These are phyloP conservation scores for Pueraria montana DNA, from an alignment of 306 rosid genomes.

Conservation along the genomic window DNA sequence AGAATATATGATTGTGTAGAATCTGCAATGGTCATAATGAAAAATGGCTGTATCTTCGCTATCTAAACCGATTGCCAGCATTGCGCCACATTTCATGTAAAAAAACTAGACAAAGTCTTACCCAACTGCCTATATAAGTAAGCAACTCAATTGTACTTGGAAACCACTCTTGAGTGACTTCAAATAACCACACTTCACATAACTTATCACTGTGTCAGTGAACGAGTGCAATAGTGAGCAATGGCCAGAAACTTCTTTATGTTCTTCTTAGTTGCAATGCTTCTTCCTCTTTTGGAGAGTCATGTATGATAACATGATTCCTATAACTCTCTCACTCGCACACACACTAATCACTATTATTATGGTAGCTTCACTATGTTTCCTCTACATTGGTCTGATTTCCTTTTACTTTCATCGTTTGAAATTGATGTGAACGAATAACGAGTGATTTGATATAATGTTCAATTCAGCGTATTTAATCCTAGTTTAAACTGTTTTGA, in stretches of 20 bases:
- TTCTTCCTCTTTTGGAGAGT: constrained; percentile 49
- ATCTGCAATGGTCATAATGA: constrained; percentile 4
- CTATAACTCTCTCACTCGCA: not conserved
- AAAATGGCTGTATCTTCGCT: not conserved
- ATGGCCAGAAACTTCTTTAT: constrained; percentile 49
- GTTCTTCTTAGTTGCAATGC: constrained; percentile 29
- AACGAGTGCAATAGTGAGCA: not conserved
- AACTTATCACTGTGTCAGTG: constrained; percentile 12
- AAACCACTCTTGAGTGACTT: not conserved
- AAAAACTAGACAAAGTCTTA: constrained; percentile 19
- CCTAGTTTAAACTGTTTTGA: not conserved
- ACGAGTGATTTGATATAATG: not conserved
- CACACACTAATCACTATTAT: not conserved
- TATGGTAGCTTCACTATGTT: not conserved
- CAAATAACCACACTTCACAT: not conserved
- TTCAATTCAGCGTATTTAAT: not conserved
- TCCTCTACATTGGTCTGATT: not conserved
- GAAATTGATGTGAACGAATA: not conserved
- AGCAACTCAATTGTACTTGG: not conserved
- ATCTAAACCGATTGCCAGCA: not conserved
- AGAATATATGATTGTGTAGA: not conserved
- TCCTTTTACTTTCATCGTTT: not conserved
- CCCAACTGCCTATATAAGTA: constrained; percentile 39
- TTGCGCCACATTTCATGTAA: constrained; percentile 26
- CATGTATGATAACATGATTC: constrained; percentile 54